A percentile compares a stretch with the other conserved stretches of the same genome.
Evolutionary conservation across 2,329 filamentous ascomycete genomes (phyloP).

Genomic region (Arthrobotrys musiformis): DNA sequence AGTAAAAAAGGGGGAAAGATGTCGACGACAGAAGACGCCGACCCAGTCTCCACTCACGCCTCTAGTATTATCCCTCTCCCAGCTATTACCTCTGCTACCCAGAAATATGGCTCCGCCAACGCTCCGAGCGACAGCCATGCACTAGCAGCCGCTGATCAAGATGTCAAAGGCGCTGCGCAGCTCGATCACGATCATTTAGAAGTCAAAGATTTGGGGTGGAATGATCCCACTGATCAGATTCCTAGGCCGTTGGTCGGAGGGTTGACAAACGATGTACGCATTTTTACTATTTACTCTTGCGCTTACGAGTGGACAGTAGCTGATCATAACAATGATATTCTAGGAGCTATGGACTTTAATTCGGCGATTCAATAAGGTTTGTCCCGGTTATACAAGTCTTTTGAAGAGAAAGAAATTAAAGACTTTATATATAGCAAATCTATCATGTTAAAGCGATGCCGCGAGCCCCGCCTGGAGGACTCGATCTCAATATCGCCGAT

Average conservation of each 20-base stretch:
- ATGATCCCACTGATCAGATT: slow-evolving; percentile 66
- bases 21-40: slow-evolving; percentile 43
- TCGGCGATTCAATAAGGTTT: slow-evolving; percentile 73
- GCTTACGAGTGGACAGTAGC: neutral
- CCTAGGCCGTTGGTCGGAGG: slow-evolving; percentile 70
- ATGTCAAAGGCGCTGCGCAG: slow-evolving; percentile 63
- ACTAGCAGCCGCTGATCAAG: slow-evolving; percentile 60
- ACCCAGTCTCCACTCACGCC: slow-evolving; percentile 50
- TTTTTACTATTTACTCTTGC: neutral
- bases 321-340: neutral
- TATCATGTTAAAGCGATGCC: slow-evolving; percentile 76
- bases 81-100: slow-evolving; percentile 41
- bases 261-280: slow-evolving; percentile 66
- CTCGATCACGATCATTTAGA: slow-evolving; percentile 61
- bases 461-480: slow-evolving; percentile 71
- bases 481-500: slow-evolving; percentile 83
- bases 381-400: neutral
- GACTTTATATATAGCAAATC: slow-evolving; percentile 69
- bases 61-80: slow-evolving; percentile 55
- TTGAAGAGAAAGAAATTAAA: neutral
- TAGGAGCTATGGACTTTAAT: slow-evolving; percentile 73
- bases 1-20: neutral
- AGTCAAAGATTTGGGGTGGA: slow-evolving; percentile 71
- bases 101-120: slow-evolving; percentile 47
- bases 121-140: slow-evolving; percentile 64